These are phyloP conservation scores for Fusarium equiseti DNA, from an alignment of 2,329 filamentous ascomycete genomes.

Conservation along the genomic window DNA sequence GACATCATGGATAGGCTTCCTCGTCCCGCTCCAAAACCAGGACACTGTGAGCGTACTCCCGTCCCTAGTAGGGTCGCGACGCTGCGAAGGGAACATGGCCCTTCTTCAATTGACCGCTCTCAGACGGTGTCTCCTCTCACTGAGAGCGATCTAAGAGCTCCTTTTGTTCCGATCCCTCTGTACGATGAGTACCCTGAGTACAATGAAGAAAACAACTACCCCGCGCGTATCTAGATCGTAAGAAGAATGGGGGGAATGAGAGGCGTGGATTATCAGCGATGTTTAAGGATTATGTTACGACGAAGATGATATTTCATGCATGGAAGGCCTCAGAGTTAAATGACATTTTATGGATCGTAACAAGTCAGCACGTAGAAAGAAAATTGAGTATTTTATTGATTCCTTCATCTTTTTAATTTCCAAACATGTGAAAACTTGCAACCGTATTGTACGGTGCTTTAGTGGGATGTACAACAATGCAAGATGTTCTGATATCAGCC, in stretches of 20 bases:
- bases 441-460: background rate
- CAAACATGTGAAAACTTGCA: background rate
- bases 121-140: conserved; percentile 20
- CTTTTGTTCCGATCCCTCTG: background rate
- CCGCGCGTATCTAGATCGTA: background rate
- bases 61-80: background rate
- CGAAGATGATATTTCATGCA: background rate
- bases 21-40: background rate
- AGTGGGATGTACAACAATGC: background rate
- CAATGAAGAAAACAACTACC: background rate
- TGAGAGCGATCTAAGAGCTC: conserved; percentile 5
- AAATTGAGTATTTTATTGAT: background rate
- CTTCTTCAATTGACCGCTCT: background rate
- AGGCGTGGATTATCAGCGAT: background rate
- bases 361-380: background rate
- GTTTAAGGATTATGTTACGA: background rate
- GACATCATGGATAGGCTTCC: conserved; percentile 1
- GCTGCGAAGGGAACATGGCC: background rate
- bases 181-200: conserved; percentile 11
- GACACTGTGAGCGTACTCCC: background rate
- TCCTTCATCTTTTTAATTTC: background rate
- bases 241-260: background rate
- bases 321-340: background rate
- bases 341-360: background rate
- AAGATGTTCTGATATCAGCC: background rate